Conservation (phyloP, 2,329 filamentous ascomycete genomes). For the Aureobasidium sp. region DNA sequence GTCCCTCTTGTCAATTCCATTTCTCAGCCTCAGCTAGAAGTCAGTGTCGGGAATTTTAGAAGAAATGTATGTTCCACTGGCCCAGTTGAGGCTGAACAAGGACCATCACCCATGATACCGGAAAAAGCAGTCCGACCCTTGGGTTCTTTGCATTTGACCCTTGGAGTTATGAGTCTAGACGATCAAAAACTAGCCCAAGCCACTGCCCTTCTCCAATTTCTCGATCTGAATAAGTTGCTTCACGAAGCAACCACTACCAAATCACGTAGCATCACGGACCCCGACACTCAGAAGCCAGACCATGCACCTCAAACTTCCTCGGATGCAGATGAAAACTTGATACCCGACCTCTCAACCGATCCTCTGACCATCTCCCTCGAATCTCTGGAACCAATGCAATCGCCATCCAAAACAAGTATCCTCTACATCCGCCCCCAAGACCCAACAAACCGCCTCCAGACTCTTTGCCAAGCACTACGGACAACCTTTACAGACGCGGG, state of each 20-base stretch:
- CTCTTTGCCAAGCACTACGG: constrained; percentile 53
- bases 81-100: not conserved
- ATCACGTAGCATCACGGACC: not conserved
- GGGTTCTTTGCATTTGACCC: constrained; percentile 76
- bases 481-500: constrained; percentile 49
- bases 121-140: constrained; percentile 64
- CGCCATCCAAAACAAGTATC: constrained; percentile 50
- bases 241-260: not conserved
- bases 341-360: not conserved
- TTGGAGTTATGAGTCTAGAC: constrained; percentile 75
- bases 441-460: constrained; percentile 42
- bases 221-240: constrained; percentile 24
- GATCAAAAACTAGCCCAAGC: constrained; percentile 46
- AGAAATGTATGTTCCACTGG: constrained; percentile 8
- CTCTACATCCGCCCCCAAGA: constrained; percentile 60
- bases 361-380: constrained; percentile 37
- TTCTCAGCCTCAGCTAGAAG: constrained; percentile 59
- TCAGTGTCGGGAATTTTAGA: constrained; percentile 17
- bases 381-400: constrained; percentile 55
- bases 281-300: not conserved
- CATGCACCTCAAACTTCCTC: not conserved
- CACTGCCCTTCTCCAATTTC: constrained; percentile 28
- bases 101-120: constrained; percentile 45
- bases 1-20: constrained; percentile 59
- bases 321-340: not conserved